Percentiles rank a stretch among this genome's conserved stretches.
phyloP scores from a whole-genome alignment of 2,329 filamentous ascomycete species.

The Penicillium crustosum region DNA sequence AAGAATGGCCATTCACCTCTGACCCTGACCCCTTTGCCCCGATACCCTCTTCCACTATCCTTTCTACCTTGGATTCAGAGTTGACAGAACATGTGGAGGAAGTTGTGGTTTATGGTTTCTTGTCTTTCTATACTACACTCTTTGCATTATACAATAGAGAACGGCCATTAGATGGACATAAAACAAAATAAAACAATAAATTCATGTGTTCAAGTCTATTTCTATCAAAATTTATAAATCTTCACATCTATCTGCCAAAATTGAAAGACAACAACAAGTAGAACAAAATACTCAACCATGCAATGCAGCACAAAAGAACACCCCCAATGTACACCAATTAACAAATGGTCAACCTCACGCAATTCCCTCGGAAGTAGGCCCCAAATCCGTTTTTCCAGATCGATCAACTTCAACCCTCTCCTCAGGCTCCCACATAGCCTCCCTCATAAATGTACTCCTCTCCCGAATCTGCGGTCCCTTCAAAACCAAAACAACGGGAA shows the following conservation, averaged over 20 bases:
- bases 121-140: conserved; percentile 8
- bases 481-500: conserved; percentile 43
- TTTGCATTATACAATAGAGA: conserved; percentile 12
- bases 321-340: background rate
- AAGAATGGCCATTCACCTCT: conserved; percentile 1
- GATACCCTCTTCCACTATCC: conserved; percentile 13
- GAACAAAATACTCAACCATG: background rate
- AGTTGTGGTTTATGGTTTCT: conserved; percentile 7
- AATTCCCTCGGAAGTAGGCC: conserved; percentile 1
- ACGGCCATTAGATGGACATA: conserved; percentile 16
- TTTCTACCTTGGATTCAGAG: background rate
- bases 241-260: background rate
- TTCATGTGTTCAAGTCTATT: background rate
- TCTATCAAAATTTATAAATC: background rate
- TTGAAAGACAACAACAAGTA: background rate
- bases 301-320: background rate
- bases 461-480: conserved; percentile 44
- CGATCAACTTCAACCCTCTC: conserved; percentile 14
- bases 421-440: conserved; percentile 23
- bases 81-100: conserved; percentile 6
- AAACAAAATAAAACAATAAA: conserved; percentile 7
- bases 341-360: background rate
- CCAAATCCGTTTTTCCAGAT: conserved; percentile 4
- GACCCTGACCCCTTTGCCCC: conserved; percentile 1
- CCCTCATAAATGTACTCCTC: conserved; percentile 30